These are phyloP conservation scores for Backusella westeae DNA, from an alignment of 192 early-diverging fungal species.

Conservation along the genomic window DNA sequence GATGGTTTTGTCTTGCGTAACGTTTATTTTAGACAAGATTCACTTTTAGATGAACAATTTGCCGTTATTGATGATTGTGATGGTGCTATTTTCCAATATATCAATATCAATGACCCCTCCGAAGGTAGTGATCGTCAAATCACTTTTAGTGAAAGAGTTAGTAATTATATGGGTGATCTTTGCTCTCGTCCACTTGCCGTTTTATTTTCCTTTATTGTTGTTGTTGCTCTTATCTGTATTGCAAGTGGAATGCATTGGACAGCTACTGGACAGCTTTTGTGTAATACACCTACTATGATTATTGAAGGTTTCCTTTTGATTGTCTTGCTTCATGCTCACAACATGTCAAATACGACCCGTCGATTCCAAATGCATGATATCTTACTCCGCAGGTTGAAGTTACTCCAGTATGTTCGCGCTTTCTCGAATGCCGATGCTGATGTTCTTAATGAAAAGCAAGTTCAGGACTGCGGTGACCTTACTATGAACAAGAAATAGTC, in stretches of 20 bases:
- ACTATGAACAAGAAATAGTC: neutral
- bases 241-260: slow-evolving; percentile 24
- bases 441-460: neutral
- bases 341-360: slow-evolving; percentile 7
- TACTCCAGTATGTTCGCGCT: neutral
- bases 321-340: slow-evolving; percentile 21
- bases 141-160: neutral
- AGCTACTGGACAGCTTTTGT: slow-evolving; percentile 16
- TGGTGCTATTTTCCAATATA: neutral
- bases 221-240: slow-evolving; percentile 12
- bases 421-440: neutral
- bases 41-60: slow-evolving; percentile 14
- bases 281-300: slow-evolving; percentile 20
- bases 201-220: neutral
- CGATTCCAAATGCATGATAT: slow-evolving; percentile 15
- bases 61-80: neutral
- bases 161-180: slow-evolving; percentile 1
- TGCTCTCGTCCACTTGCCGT: slow-evolving; percentile 9
- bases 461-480: neutral
- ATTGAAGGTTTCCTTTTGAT: slow-evolving; percentile 26
- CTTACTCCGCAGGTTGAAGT: slow-evolving; percentile 6
- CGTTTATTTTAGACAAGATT: slow-evolving; percentile 12
- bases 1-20: slow-evolving; percentile 25
- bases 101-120: neutral
- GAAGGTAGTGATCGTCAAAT: neutral